Base-by-base conservation (phyloP, 495 filamentous ascomycete genomes). In the Penicillium riverlandense region DNA sequence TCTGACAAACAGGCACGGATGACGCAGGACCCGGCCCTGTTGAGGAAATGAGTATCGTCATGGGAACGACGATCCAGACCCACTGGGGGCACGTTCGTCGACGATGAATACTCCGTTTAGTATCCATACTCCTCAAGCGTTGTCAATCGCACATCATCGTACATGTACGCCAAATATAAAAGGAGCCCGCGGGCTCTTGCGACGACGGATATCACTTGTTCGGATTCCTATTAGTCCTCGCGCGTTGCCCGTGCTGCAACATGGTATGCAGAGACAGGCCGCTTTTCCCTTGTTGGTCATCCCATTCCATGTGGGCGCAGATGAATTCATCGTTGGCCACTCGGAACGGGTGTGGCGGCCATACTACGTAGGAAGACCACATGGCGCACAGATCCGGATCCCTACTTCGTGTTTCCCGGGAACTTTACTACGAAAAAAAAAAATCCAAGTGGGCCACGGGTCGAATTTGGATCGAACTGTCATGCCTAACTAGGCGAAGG, bases 41-140 rank as follows among this genome's bases (percentile, higher is more conserved):
- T 33, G 37, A 47, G 44, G 41, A 57, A 54, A 57, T 59, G 50
- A 54, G 50, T 34, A 57, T 57, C 57, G 57, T 57, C 57, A 59
- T 59, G 50, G 48, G 30, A 45, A 34, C 48, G 56, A 57, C 43
- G 57, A 59, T 59, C 57, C 13, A 52, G 53, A 54, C 57, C 57
- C 57, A 57, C 57, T 31, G 28, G 8, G 35, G 35, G 37, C 35
- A 2, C 36, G 41, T 45, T 4, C 29, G 33, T 48, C 31, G 41
- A 48, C 44, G 52, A 55, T 55, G 52, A 41, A 50, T 51, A 40
- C 38, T 47, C 29, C 40, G 33, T 52, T 35, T 35, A 34, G 33
- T 33, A 30, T 36, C 14, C 38, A 12, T n/a, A 35, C 40, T 34
- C 32, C 35, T 34, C 34, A 16, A 32, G 35, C 22, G 27, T n/a